Conservation (phyloP, 2,329 filamentous ascomycete genomes). For the Botryotinia calthae region DNA sequence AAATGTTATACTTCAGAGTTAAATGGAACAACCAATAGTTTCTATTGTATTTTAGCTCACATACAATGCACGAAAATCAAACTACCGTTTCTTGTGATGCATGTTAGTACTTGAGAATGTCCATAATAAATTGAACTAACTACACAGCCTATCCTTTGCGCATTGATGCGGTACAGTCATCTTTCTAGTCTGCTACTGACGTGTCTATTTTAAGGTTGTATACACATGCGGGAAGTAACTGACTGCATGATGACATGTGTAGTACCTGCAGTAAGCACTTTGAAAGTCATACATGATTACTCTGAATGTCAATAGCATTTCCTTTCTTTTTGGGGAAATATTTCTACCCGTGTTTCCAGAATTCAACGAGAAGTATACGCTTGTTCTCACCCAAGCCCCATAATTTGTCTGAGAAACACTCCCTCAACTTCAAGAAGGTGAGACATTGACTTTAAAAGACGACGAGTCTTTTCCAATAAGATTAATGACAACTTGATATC, state of each 20-base stretch:
- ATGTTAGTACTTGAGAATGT: background rate
- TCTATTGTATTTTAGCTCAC: background rate
- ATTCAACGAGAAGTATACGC: background rate
- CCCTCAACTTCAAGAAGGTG: no score
- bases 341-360: background rate
- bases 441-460: background rate
- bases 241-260: slow-evolving; percentile 2
- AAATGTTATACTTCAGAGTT: background rate
- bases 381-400: background rate
- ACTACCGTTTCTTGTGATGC: background rate
- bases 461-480: background rate
- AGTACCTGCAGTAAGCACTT: slow-evolving; percentile 15
- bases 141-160: background rate
- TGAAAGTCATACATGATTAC: background rate
- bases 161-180: background rate
- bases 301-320: background rate
- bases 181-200: background rate
- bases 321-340: background rate
- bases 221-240: background rate
- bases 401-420: background rate
- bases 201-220: background rate
- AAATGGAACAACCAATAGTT: background rate
- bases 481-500: background rate
- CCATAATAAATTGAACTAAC: background rate
- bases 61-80: background rate